Percentiles rank a stretch among this genome's conserved stretches.
phyloP scores from a whole-genome alignment of 805 yeast species.

The Myxozyma nipponensis region DNA sequence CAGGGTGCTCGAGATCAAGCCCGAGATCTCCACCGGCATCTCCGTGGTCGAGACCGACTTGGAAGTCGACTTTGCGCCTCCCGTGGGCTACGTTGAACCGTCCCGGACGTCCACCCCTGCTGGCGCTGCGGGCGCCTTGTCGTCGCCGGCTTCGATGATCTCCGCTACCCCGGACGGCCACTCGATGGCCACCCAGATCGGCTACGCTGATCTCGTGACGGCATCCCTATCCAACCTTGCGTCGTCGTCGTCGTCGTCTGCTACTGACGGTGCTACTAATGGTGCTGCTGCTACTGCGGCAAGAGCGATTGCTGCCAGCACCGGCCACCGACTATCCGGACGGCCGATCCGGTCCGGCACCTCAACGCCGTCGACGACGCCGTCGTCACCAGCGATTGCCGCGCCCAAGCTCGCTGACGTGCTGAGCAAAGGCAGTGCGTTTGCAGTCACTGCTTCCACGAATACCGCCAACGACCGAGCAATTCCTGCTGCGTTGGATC shows the following conservation, averaged over 20 bases:
- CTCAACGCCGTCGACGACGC: conserved; percentile 4
- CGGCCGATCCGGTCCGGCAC: conserved; percentile 7
- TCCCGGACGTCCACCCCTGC: conserved; percentile 7
- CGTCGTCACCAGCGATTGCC: conserved; percentile 4
- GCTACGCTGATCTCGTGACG: conserved; percentile 57
- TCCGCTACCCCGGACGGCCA: conserved; percentile 76
- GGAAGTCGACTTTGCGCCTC: conserved; percentile 97
- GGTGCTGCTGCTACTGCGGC: conserved; percentile 7
- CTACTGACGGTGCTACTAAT: no score
- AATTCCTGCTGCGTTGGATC: conserved; percentile 59
- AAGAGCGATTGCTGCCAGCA: neutral
- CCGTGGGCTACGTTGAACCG: conserved; percentile 89
- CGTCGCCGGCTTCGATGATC: conserved; percentile 26
- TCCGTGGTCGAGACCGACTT: conserved; percentile 96
- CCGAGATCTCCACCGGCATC: conserved; percentile 59
- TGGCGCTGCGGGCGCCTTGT: conserved; percentile 7
- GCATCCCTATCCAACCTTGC: conserved; percentile 34
- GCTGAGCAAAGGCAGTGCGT: conserved; percentile 22
- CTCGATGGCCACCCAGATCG: conserved; percentile 59
- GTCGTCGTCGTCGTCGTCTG: neutral
- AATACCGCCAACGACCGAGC: conserved; percentile 17
- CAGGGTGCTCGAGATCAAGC: conserved; percentile 75
- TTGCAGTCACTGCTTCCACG: conserved; percentile 26
- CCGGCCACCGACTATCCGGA: conserved; percentile 19
- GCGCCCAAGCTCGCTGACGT: conserved; percentile 23